These are phyloP conservation scores for Starmerella tilneyi DNA, from an alignment of 805 yeast species.

Conservation along the genomic window DNA sequence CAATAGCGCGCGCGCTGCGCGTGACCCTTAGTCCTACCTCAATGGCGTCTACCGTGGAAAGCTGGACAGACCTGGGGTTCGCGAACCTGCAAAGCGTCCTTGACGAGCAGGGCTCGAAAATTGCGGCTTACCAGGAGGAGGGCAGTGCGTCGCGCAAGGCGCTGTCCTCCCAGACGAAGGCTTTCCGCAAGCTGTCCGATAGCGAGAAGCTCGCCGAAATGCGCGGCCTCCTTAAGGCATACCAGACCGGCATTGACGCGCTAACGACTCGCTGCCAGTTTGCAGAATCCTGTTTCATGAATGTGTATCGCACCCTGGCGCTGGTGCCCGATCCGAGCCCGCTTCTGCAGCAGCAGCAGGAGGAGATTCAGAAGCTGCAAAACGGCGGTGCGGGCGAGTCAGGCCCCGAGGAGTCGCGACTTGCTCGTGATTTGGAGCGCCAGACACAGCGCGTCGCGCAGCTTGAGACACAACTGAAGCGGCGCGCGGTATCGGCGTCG, in stretches of 20 bases:
- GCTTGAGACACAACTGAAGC: constrained; percentile 57
- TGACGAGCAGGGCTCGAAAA: constrained; percentile 63
- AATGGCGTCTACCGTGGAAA: constrained; percentile 9
- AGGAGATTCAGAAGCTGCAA: constrained; percentile 25
- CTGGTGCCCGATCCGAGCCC: constrained; percentile 94
- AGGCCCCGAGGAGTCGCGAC: constrained; percentile 15
- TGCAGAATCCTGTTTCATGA: constrained; percentile 63
- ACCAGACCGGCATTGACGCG: constrained; percentile 80
- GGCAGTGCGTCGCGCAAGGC: constrained; percentile 64
- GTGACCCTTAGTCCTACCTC: background rate
- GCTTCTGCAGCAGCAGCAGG: constrained; percentile 43
- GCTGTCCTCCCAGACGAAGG: constrained; percentile 76
- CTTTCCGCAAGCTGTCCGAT: constrained; percentile 61
- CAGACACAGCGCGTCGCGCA: constrained; percentile 58
- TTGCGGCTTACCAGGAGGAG: constrained; percentile 57
- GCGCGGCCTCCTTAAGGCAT: constrained; percentile 57
- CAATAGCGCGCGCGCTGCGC: too few relatives aligned
- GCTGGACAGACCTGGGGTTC: constrained; percentile 68
- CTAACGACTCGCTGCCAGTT: constrained; percentile 67
- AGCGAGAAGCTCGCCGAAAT: constrained; percentile 55
- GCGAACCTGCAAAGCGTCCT: constrained; percentile 58
- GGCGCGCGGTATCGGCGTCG: constrained; percentile 9
- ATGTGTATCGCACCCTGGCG: constrained; percentile 61
- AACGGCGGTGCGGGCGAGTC: constrained; percentile 36
- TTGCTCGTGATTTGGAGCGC: constrained; percentile 65